Evolutionary conservation across 2,329 filamentous ascomycete species (phyloP), one percentile per base, ranked within the genome.

Genomic region (Cryphonectria carpinicola): DNA sequence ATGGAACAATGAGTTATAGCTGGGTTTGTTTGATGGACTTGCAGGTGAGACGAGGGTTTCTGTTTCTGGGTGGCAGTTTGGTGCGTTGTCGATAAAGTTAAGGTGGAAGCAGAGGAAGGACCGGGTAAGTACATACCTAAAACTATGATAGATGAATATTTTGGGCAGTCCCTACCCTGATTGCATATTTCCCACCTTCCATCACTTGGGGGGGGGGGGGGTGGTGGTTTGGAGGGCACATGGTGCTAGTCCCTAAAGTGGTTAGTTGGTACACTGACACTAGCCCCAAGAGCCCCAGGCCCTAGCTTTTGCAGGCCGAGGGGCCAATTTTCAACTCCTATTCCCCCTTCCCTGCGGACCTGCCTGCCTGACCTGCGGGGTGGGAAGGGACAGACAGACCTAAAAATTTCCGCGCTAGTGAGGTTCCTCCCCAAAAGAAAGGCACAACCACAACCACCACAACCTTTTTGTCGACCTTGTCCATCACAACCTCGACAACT

Each of bases 381-480:
- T 39, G 64, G 64, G 64, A 56, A 54, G 64, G 64, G 49, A 56
- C 46, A 39, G 46, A 39, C 64, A 54, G 25, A 65, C 46, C 64
- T 56, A 54, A 66, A 66, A 66, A 66, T 66, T 66, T 66, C 64
- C 22, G 25, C 64, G 43, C 64, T 66, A 66, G 64, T 56, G 46
- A 66, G 17, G 49, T 32, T 66, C 28, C 64, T 35, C 37, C 22
- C 46, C 64, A 56, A 56, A 66, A 66, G 54, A 49, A 66, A 56
- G 64, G 63, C 63, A 52, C 63, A 49, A 65, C 43, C 64, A 66
- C 43, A 54, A 54, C 46, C 41, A 49, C 63, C 63, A 49, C 63
- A 35, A 32, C 63, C 28, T 49, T 65, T 66, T 54, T 54, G 32
- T 37, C 35, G 28, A 39, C 46, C 64, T 54, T 8, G 28, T 25